These are phyloP conservation scores for Ramularia endophylla DNA, from an alignment of 2,329 filamentous ascomycete genomes.

Conservation along the genomic window DNA sequence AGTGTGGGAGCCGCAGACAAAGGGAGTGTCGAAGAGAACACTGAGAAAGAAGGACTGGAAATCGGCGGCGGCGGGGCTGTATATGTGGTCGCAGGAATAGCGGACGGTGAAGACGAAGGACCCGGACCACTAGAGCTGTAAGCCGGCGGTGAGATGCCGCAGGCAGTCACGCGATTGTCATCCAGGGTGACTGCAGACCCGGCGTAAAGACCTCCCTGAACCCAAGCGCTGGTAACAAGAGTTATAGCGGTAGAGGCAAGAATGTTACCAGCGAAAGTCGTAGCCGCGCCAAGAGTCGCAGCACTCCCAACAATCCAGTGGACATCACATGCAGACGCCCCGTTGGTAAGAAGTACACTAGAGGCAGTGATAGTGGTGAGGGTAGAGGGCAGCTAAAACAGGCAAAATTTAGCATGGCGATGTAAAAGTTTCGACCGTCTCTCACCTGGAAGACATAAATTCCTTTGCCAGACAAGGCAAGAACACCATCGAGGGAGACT, in stretches of 20 bases:
- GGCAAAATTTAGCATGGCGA: too few species aligned
- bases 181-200: conserved; percentile 6
- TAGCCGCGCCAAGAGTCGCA: conserved; percentile 6
- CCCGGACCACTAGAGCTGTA: too few species aligned
- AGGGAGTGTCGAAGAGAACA: too few species aligned
- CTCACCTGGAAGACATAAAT: conserved; percentile 6
- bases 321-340: conserved; percentile 7
- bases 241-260: conserved; percentile 6
- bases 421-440: too few species aligned
- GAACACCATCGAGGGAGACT: conserved; percentile 1
- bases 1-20: too few species aligned
- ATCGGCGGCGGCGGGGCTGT: too few species aligned
- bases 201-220: conserved; percentile 6
- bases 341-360: conserved; percentile 1
- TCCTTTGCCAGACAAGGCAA: conserved; percentile 4
- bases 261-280: conserved; percentile 6
- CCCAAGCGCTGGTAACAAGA: conserved; percentile 1
- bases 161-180: background rate
- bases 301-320: conserved; percentile 7
- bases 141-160: background rate
- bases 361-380: conserved; percentile 7
- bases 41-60: too few species aligned
- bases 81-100: too few species aligned
- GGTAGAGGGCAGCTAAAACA: background rate
- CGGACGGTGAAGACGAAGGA: background rate